Base-by-base conservation (phyloP, 352 stramenopile species). In the Nothophytophthora sp. region DNA sequence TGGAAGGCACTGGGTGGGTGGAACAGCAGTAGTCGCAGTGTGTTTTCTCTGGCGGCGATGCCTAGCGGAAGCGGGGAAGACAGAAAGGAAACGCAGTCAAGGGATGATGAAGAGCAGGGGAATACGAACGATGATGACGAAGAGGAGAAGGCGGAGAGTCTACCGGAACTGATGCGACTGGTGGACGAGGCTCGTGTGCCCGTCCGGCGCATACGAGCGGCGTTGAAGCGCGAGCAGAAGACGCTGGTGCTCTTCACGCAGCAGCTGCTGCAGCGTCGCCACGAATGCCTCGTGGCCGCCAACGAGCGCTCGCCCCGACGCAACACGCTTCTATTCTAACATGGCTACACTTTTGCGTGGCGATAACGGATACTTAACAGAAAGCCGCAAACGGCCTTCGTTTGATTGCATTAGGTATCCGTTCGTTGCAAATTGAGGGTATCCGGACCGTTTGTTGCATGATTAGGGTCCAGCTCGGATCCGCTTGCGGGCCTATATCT, bases 171-270 rank as follows among this genome's bases (percentile, higher is more conserved):
- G 8, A 29, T 40, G 10, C 50, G 20, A 28, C 28, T 73, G 0
- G 63, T 69, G 5, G 52, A 74, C 13, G 69, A 76, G 15, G 57
- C 42, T 2, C 45, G 63, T 2, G 67, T 84, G 6, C 63, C 73
- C 2, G 67, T 88, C 25, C 50, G 73, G 29, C 75, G 66, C 24
- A 58, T 81, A 18, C 50, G 59, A 2, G 45, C 50, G 11, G 49
- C 53, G 12, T 55, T 88, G 12, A 64, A 69, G n/a, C 55, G 46
- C 10, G 73, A 88, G 47, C 66, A 64, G 28, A 11, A 50, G 3
- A 38, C 70, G 5, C 53, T 88, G 23, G 39, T 55, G 13, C 18
- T 60, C n/a, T 88, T 81, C 49, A 82, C 71, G 8, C 55, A 84
- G 4, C 41, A 74, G 50, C 67, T 88, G 8, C 42, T 86, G 13